These are phyloP conservation scores for Populus davidiana DNA, from an alignment of 345 rosid genomes.

Conservation along the genomic window DNA sequence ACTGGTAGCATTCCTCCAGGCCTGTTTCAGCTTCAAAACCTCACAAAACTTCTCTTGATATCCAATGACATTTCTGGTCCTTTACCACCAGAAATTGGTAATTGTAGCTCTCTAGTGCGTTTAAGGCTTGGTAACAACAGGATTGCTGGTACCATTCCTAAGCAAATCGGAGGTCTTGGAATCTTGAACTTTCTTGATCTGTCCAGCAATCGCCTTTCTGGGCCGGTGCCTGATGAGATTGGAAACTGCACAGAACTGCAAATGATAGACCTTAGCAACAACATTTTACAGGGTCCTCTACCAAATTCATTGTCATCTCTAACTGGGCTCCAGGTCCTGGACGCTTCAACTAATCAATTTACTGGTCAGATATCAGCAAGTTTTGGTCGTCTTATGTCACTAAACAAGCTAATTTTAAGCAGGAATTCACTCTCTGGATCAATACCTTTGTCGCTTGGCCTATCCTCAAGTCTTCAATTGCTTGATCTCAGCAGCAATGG, in stretches of 20 bases:
- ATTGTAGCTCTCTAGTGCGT: constrained; percentile 66
- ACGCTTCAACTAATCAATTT: constrained; percentile 61
- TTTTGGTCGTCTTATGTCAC: constrained; percentile 61
- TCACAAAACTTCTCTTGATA: constrained; percentile 71
- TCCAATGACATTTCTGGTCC: constrained; percentile 70
- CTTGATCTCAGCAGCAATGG: constrained; percentile 84
- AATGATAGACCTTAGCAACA: constrained; percentile 80
- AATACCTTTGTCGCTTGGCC: constrained; percentile 66
- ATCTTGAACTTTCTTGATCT: constrained; percentile 72
- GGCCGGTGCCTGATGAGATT: constrained; percentile 65
- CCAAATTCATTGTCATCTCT: constrained; percentile 59
- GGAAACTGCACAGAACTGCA: constrained; percentile 68
- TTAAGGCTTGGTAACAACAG: constrained; percentile 74
- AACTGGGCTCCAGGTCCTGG: constrained; percentile 69
- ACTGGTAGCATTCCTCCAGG: constrained; percentile 77
- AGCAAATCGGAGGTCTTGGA: constrained; percentile 59
- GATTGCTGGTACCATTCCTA: constrained; percentile 62
- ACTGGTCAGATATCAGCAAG: constrained; percentile 64
- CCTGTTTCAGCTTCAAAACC: constrained; percentile 68
- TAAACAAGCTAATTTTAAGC: constrained; percentile 64
- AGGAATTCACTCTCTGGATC: constrained; percentile 65
- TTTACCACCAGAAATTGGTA: constrained; percentile 68
- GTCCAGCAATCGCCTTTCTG: constrained; percentile 64
- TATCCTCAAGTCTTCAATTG: constrained; percentile 75
- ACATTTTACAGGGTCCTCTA: constrained; percentile 61